Evolutionary conservation across 352 stramenopile species (phyloP).

Genomic region (Stramenopiles sp.): DNA sequence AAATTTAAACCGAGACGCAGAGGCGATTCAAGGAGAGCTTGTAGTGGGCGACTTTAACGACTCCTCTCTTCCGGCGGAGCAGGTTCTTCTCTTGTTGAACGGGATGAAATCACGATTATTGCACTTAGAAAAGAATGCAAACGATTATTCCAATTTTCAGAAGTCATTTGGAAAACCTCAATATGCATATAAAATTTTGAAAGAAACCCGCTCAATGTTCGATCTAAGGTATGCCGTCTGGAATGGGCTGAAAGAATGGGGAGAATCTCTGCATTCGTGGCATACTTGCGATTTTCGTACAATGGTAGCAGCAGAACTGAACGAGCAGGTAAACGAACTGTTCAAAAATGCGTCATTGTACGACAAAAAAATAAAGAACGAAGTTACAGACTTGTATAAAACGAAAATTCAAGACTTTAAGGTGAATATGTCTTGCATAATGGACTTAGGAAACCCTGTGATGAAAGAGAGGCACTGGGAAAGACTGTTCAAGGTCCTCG

Average conservation of each 20-base stretch:
- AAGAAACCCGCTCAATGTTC: background rate
- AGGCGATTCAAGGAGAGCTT: background rate
- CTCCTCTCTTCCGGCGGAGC: background rate
- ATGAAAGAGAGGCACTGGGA: slow-evolving; percentile 85
- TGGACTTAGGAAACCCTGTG: slow-evolving; percentile 62
- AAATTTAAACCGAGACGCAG: slow-evolving; percentile 36
- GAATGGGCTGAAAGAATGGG: background rate
- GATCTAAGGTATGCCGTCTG: background rate
- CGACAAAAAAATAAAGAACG: slow-evolving; percentile 71
- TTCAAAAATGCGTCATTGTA: slow-evolving; percentile 65
- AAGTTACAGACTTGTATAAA: slow-evolving; percentile 59
- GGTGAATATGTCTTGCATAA: slow-evolving; percentile 60
- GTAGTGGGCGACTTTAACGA: background rate
- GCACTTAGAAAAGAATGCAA: background rate
- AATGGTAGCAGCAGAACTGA: slow-evolving; percentile 22
- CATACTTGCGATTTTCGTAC: background rate
- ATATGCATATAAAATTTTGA: slow-evolving; percentile 5
- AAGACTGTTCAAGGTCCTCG: slow-evolving; percentile 59
- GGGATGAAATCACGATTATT: background rate
- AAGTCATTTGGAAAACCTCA: background rate
- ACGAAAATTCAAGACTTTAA: slow-evolving; percentile 66
- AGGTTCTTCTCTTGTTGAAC: background rate
- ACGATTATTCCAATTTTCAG: background rate
- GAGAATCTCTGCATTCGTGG: background rate
- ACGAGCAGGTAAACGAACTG: slow-evolving; percentile 42